A percentile compares a stretch with the other conserved stretches of the same genome.
These are phyloP conservation scores for Camelina sativa DNA, from an alignment of 345 rosid species.

Conservation along the genomic window DNA sequence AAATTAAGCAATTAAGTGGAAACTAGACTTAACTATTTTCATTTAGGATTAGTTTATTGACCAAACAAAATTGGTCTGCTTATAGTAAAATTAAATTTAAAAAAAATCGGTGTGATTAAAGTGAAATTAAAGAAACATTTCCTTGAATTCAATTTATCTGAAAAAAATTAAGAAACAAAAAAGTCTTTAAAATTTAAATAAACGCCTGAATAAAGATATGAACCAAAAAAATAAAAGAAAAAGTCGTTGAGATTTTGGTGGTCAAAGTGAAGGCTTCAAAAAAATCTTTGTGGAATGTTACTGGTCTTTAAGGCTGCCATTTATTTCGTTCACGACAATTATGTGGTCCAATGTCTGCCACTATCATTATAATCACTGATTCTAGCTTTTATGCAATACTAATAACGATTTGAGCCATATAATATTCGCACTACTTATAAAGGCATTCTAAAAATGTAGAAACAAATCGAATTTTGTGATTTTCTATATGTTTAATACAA, in stretches of 20 bases:
- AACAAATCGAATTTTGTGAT: not conserved
- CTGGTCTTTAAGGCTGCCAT: conserved; percentile 47
- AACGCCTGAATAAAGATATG: not conserved
- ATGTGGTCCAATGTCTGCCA: conserved; percentile 44
- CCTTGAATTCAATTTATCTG: not conserved
- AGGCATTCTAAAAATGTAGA: conserved; percentile 13
- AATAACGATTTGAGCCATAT: conserved; percentile 22
- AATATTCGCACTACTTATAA: not conserved
- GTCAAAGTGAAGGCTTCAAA: conserved; percentile 39
- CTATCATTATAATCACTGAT: conserved; percentile 21
- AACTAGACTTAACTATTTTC: not conserved
- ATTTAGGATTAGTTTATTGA: not conserved
- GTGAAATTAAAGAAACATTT: not conserved
- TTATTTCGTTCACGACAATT: conserved; percentile 23
- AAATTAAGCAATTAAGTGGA: conserved; percentile 11
- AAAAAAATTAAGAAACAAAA: not conserved
- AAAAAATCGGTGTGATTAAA: not conserved
- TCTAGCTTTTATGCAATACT: conserved; percentile 19
- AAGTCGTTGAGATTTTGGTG: conserved; percentile 13
- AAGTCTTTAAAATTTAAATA: not conserved
- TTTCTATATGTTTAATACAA: not conserved
- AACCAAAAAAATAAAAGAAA: conserved; percentile 19
- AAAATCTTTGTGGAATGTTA: conserved; percentile 50
- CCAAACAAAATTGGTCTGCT: not conserved
- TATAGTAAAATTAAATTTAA: too few species aligned